Evolutionary conservation across 2,329 filamentous ascomycete genomes (phyloP), one percentile per base, ranked within the genome.

Genomic region (Epichloe hybrida): DNA sequence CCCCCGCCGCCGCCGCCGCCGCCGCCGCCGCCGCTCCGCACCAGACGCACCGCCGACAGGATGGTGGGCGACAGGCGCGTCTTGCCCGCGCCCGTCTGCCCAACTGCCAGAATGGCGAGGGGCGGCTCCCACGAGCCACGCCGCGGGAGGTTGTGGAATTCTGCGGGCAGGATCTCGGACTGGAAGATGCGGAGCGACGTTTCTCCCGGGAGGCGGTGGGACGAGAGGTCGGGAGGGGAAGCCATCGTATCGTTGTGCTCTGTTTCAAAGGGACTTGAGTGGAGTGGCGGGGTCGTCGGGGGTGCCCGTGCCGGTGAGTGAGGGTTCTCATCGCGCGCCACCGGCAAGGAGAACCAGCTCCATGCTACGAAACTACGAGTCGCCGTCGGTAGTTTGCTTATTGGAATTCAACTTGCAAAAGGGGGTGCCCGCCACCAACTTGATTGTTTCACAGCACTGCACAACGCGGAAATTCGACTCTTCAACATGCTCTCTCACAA

Each of bases 31-130:
- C 31, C 49, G 15, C 20, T 5, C 15, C 23, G 48, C 40, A 49
- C 52, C 41, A 45, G 53, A 46, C 13, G 48, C 34, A 74, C 57
- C 44, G 67, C 66, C 4, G 54, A 46, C 17, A 64, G 60, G 47
- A 74, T 59, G 36, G 59, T 56, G 2, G 69, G 71, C 11, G 71
- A 67, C 1, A 70, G 64, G 50, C 66, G 66, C 15, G 71, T 73
- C 53, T 75, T 75, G 48, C 72, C 72, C 13, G 72, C 70, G 57
- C 72, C 72, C 5, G 72, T 74, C 56, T 74, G 72, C 53, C 72
- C 72, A 27, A 73, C 65, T 13, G 72, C 60, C 20, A 75, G 62
- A 44, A 74, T 58, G 36, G 68, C 71, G 13, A 71, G 61, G 38
- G 69, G 69, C 9, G 41, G 36, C 13, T 46, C 45, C 44, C 12